Base-by-base conservation (phyloP, 2,329 filamentous ascomycete genomes). In the Claviceps pusilla region DNA sequence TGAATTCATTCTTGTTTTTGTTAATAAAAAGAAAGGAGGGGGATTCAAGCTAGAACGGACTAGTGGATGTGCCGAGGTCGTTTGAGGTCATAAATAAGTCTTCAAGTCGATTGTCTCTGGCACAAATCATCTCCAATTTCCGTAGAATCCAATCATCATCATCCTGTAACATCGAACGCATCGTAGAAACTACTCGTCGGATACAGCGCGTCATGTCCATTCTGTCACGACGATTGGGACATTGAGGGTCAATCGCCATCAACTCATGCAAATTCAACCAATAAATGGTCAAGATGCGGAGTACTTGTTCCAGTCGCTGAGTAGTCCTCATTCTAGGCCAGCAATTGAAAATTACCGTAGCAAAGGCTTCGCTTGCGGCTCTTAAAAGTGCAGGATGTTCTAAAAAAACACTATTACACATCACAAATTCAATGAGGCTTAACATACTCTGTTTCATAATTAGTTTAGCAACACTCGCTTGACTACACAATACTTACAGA, bases 391-490 rank as follows among this genome's bases (percentile, higher is more conserved):
- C 68, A 1, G 76, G 71, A 57, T 78, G 72, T 1, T 76, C 72
- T 10, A 76, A 69, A 1, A 77, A 76, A 63, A 93, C 87, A 0
- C 87, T 82, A 62, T 89, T 82, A 2, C 78, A 75, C 53, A 95
- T 71, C 10, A 84, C 77, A 43, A 73, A 71, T 2, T 80, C 79
- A 10, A 88, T 67, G 58, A 90, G 73, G 0, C 86, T 81, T 0
- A 95, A 65, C 7, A 91, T 67, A 48, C 82, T 78, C 74, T 87
- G 55, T 51, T 41, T 33, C n/a, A 28, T 16, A 53, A 49, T 31
- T 46, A 48, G 29, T 11, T 46, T 14, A 16, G 28, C 14, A 29
- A 24, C 14, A 33, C 24, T 11, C 11, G 48, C 55, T 54, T 49
- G 6, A 43, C 41, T 33, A 45, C 33, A 31, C 48, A 41, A 39